These are phyloP conservation scores for Pythium vanterpoolii DNA, from an alignment of 352 stramenopile genomes.

Conservation along the genomic window DNA sequence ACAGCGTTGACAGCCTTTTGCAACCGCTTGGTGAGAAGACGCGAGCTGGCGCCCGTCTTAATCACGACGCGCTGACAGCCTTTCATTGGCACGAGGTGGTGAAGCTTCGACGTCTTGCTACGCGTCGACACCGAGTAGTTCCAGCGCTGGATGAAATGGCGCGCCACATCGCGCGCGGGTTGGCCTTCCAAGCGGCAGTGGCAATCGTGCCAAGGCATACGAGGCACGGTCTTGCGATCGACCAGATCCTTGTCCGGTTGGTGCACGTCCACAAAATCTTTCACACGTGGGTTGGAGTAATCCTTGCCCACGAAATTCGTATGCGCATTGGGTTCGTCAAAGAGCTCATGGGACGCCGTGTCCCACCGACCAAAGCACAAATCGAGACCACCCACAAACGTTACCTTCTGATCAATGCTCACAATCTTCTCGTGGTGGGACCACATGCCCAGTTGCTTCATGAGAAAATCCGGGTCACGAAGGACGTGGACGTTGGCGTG, in stretches of 20 bases:
- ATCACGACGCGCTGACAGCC: slow-evolving; percentile 39
- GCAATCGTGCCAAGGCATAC: slow-evolving; percentile 87
- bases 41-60: slow-evolving; percentile 36
- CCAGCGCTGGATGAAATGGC: slow-evolving; percentile 87
- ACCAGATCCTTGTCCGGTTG: slow-evolving; percentile 74
- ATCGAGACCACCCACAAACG: slow-evolving; percentile 89
- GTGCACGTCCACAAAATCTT: slow-evolving; percentile 82
- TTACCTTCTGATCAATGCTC: slow-evolving; percentile 84
- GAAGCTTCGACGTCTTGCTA: slow-evolving; percentile 70
- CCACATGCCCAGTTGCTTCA: slow-evolving; percentile 86
- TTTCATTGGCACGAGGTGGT: slow-evolving; percentile 77
- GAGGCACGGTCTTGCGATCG: slow-evolving; percentile 58
- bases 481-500: slow-evolving; percentile 86
- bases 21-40: slow-evolving; percentile 44
- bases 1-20: slow-evolving; percentile 69
- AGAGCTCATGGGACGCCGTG: slow-evolving; percentile 57
- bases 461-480: slow-evolving; percentile 85
- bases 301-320: slow-evolving; percentile 81
- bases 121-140: slow-evolving; percentile 85
- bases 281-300: slow-evolving; percentile 82
- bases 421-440: slow-evolving; percentile 94
- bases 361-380: slow-evolving; percentile 90
- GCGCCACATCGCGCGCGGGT: slow-evolving; percentile 73
- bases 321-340: slow-evolving; percentile 47
- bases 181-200: slow-evolving; percentile 80